These are phyloP conservation scores for Anthostomella pinea DNA, from an alignment of 2,329 filamentous ascomycete species.

Conservation along the genomic window DNA sequence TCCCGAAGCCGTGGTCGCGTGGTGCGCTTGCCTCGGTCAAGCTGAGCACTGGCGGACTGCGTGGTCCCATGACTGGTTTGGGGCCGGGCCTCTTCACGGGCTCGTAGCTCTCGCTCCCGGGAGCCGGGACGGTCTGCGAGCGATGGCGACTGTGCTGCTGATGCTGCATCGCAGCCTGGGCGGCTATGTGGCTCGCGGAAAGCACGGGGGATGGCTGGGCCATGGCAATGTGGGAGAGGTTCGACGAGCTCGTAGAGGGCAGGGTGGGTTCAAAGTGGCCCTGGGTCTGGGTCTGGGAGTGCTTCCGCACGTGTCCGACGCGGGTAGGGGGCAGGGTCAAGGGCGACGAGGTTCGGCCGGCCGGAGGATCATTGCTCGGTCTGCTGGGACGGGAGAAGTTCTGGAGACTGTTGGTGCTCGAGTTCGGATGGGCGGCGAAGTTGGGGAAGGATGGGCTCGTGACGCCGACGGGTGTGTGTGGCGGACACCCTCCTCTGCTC, in stretches of 20 bases:
- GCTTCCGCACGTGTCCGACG: constrained; percentile 47
- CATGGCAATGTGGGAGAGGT: constrained; percentile 49
- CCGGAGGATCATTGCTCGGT: constrained; percentile 30
- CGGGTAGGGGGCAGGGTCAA: constrained; percentile 39
- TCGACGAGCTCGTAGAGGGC: constrained; percentile 58
- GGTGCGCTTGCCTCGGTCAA: constrained; percentile 64
- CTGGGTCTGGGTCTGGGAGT: constrained; percentile 71
- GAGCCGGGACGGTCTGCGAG: constrained; percentile 69
- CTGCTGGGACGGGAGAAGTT: constrained; percentile 58
- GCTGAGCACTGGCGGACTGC: constrained; percentile 61
- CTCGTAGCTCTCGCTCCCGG: constrained; percentile 42
- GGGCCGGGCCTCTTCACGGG: constrained; percentile 36
- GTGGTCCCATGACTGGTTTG: constrained; percentile 42
- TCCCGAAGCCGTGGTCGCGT: constrained; percentile 52
- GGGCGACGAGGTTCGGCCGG: constrained; percentile 41
- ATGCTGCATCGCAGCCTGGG: constrained; percentile 69
- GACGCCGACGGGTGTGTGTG: constrained; percentile 35
- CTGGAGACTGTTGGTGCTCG: constrained; percentile 47
- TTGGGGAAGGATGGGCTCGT: constrained; percentile 47
- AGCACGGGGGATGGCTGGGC: constrained; percentile 43
- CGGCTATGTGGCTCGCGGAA: constrained; percentile 74
- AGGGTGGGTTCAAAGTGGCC: constrained; percentile 74
- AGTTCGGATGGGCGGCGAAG: constrained; percentile 46
- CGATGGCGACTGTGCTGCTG: constrained; percentile 63
- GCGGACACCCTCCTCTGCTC: constrained; percentile 41